Evolutionary conservation across 305 asterid genomes (phyloP), one percentile per base, ranked within the genome.

Genomic region (Solanum aculeatissimum): DNA sequence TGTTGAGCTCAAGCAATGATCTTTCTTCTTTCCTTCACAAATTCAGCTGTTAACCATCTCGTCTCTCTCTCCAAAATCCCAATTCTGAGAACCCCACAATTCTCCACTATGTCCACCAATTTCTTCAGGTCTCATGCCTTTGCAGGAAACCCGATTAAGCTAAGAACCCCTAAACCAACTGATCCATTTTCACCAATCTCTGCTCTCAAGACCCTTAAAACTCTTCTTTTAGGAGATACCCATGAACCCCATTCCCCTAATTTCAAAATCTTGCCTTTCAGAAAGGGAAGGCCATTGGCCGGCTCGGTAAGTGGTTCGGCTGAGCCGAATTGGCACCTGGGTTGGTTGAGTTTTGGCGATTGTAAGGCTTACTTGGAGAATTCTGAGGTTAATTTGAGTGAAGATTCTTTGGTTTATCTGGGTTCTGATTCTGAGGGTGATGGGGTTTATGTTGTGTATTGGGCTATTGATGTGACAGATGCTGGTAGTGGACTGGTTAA

Each of bases 381-480:
- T 43, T 89, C 92, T 57, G 92, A 91, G 86, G 90, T 89, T 80
- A 89, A 87, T 75, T 85, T 95, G 89, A 90, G 85, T 86, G 99
- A 95, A 42, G 94, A 95, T 62, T 86, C 90, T 7, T 90, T 96
- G 55, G 94, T 95, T 62, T 96, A 95, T 84, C 84, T 96, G 89
- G 98, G 98, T 13, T 93, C 91, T 60, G 90, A 88, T 68, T 63
- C 83, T 74, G 97, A 88, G 74, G 96, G 87, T 10, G 97, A 87
- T 69, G 51, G 65, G 12, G 19, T 15, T 49, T 49, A 58, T 83
- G 92, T 85, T 69, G 99, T 94, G 68, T 95, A 96, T 82, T 96
- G 98, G 98, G 98, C 93, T 69, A 86, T 95, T 60, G 98, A 96
- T 88, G 94, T 93, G 66, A 91, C 99, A 14, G 97, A 94, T 86